Base-by-base conservation (phyloP, 2,329 filamentous ascomycete species). In the Malbranchea cinnamomea region DNA sequence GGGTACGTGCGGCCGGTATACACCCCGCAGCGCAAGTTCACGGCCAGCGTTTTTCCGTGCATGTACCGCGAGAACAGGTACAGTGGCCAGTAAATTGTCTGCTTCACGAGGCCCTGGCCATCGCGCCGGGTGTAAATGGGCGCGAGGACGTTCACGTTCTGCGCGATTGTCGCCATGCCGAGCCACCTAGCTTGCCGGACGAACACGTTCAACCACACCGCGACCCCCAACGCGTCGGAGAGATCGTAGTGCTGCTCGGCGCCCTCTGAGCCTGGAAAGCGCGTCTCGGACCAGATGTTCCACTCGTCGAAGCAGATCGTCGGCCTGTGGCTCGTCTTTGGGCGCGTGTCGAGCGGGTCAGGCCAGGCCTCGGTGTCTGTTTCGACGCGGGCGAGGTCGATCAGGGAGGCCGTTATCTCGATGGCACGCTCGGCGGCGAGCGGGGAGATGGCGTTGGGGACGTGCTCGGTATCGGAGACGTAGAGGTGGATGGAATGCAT, bases 401-500 rank as follows among this genome's bases (percentile, higher is more conserved):
- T 81, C 2, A 83, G 58, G 1, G 65, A 60, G 2, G 68, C 68
- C 2, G 75, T 65, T 40, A 81, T 74, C 47, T 81, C 65, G 40
- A 84, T 83, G 3, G 76, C 74, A 16, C 78, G 67, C 57, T 84
- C 78, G 3, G 78, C 79, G 9, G 70, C 66, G 11, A 74, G 53
- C 0, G 78, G 78, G 0, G 76, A 78, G 2, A 68, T 68, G 1
- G 64, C 71, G 34, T 72, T 71, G 28, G 60, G 55, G 4, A 67
- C 42, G 30, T 69, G 57, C 56, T 67, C 49, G 11, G 62, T 52
- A 4, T 67, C 65, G 11, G 73, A 71, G 2, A 78, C 84, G 61
- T 84, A 84, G 39, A 82, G 62, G 49, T 84, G 79, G 46, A 84
- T 84, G 46, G 71, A 78, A 60, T 84, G 78, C 77, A 84, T 81